Base-by-base conservation (phyloP, 163 green algal species). In the Prototheca cutis region DNA sequence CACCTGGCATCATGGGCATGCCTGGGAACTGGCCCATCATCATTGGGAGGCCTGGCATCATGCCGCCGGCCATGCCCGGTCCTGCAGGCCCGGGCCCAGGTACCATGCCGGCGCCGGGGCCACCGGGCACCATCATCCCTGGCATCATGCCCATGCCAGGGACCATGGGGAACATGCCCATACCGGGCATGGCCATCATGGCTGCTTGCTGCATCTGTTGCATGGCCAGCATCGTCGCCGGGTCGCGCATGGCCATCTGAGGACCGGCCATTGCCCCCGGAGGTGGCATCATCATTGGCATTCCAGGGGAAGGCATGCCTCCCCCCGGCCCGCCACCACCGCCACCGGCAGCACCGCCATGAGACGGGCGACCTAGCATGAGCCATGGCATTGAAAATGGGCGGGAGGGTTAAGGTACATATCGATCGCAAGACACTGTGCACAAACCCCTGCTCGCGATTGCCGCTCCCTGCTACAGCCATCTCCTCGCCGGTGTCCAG, bases 81-180 rank as follows among this genome's bases (percentile, higher is more conserved):
- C 36, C 42, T 27, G 30, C 15, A 28, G 47, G 23, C 61, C 63
- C 31, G 2, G 32, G 13, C 36, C 5, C 25, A 13, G 31, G 30
- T 36, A 62, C 3, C 40, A 63, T 48, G 32, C 25, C 29, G 24
- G 40, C 36, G 10, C 30, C 27, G 40, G 39, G 34, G 33, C 36
- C 40, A 48, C 34, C 55, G 36, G 55, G 28, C 57, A 65, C 15
- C 45, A 49, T 56, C 3, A 10, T 55, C 19, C 40, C 40, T 18
- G 52, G 36, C 39, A 67, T 65, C n/a, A 61, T 55, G 31, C 60
- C 51, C 42, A 51, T 51, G 53, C 30, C 30, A 4, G 23, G n/a
- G 23, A 52, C 53, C n/a, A 24, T 31, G 25, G 25, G 29, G 33
- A 27, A 49, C 47, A 68, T 63, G 55, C n/a, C 42, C 17, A 10